A percentile compares a stretch with the other conserved stretches of the same genome.
Evolutionary conservation across 2,329 filamentous ascomycete species (phyloP).

Genomic region (Nemania sp.): DNA sequence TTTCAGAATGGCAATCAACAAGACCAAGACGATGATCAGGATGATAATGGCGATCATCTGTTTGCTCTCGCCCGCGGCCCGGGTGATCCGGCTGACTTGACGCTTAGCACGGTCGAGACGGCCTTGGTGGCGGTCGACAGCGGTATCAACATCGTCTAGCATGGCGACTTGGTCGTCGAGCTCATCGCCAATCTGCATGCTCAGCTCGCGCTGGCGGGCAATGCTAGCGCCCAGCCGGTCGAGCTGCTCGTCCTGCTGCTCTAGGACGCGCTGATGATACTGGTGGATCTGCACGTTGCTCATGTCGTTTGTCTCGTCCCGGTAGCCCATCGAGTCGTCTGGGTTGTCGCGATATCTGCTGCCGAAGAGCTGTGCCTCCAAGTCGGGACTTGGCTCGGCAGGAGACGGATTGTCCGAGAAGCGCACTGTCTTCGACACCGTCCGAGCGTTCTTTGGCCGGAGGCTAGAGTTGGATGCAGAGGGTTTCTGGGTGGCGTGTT

Average conservation of each 20-base stretch:
- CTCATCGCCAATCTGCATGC: conserved; percentile 95
- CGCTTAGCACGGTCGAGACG: conserved; percentile 75
- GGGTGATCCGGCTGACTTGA: conserved; percentile 70
- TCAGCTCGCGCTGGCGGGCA: conserved; percentile 84
- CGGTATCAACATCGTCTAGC: conserved; percentile 84
- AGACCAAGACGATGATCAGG: conserved; percentile 78
- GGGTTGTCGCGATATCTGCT: conserved; percentile 73
- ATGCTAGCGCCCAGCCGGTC: conserved; percentile 86
- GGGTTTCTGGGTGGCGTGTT: conserved; percentile 57
- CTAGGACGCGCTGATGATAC: conserved; percentile 78
- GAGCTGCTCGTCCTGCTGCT: conserved; percentile 93
- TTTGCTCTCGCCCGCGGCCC: conserved; percentile 81
- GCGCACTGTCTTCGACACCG: conserved; percentile 73
- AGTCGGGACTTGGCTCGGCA: conserved; percentile 48
- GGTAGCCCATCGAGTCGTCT: conserved; percentile 57
- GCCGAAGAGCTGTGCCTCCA: conserved; percentile 51
- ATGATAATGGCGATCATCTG: conserved; percentile 82
- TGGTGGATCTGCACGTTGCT: conserved; percentile 84
- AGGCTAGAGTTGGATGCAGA: conserved; percentile 29
- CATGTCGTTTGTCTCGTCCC: conserved; percentile 62
- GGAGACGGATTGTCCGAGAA: conserved; percentile 69
- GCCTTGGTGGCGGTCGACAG: conserved; percentile 78
- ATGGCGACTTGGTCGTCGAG: conserved; percentile 86
- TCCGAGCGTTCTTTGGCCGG: conserved; percentile 39
- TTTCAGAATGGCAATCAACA: conserved; percentile 83